phyloP scores from a whole-genome alignment of 2,329 filamentous ascomycete genomes.

The Colletotrichum graminicola region DNA sequence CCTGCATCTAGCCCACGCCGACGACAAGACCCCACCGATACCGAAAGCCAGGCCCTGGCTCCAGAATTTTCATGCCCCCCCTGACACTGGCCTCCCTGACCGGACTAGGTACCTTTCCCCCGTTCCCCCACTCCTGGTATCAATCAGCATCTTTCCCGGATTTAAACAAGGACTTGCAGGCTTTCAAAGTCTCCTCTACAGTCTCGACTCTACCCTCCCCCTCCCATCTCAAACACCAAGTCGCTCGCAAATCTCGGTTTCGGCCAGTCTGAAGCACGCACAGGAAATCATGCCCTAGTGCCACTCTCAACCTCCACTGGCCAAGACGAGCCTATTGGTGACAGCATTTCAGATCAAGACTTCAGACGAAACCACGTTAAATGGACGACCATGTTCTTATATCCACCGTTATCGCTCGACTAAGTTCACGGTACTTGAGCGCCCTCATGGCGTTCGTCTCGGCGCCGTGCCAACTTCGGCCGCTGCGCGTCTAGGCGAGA shows the following conservation, averaged over 20 bases:
- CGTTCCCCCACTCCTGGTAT: conserved; percentile 11
- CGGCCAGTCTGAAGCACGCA: conserved; percentile 34
- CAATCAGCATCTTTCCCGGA: conserved; percentile 29
- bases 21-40: conserved; percentile 32
- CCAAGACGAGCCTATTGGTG: conserved; percentile 9
- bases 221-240: conserved; percentile 39
- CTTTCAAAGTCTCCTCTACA: conserved; percentile 19
- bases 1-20: conserved; percentile 26
- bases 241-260: conserved; percentile 33
- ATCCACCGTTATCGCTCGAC: conserved; percentile 3
- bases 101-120: conserved; percentile 30
- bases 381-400: conserved; percentile 18
- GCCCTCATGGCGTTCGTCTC: conserved; percentile 16
- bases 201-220: conserved; percentile 18
- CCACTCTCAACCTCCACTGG: conserved; percentile 8
- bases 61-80: conserved; percentile 33
- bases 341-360: conserved; percentile 23
- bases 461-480: conserved; percentile 22
- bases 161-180: conserved; percentile 40
- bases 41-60: conserved; percentile 37
- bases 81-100: conserved; percentile 12
- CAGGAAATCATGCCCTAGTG: conserved; percentile 25
- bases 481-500: conserved; percentile 8
- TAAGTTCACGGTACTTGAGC: conserved; percentile 31
- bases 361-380: conserved; percentile 38